Base-by-base conservation (phyloP, 2,329 filamentous ascomycete genomes). In the Penicillium olsonii region DNA sequence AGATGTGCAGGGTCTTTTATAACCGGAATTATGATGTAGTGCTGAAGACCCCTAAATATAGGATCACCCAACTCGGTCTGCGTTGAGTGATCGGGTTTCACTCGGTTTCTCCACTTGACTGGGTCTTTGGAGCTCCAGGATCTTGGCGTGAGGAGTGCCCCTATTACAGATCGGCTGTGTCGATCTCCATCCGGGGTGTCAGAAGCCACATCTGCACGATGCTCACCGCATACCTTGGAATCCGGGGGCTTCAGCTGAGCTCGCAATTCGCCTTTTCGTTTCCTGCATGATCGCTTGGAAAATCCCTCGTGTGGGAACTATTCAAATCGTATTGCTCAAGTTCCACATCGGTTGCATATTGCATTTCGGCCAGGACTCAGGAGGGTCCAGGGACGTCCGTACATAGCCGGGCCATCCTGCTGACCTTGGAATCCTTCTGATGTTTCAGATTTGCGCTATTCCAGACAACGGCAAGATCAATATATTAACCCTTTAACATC, bases 41-140 rank as follows among this genome's bases (percentile, higher is more conserved):
- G 8, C 14, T 42, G 26, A 33, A n/a, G 14, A 26, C 33, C 29
- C 41, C 48, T 48, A 52, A 48, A 35, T 37, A 48, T 55, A 49
- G 51, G 39, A 6, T 19, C 33, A 35, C 35, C 35, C 17, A 26
- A 24, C 37, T 5, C 34, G 20, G 44, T 53, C 45, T 43, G 42
- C 43, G 40, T 37, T 41, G 19, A 52, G 33, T 55, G 54, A 56
- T 27, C 12, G 53, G 56, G 59, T 61, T 49, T 61, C 59, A 60
- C 35, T 54, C 26, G 2, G 31, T 17, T 18, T 50, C 55, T 61
- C 52, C 52, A 57, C 57, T 53, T 45, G 26, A 19, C 12, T 45
- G 14, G 15, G 14, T 42, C n/a, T n/a, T 40, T 41, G 11, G 15
- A 45, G 27, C 22, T 38, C 43, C n/a, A 12, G 27, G 26, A 45